Conservation (phyloP, 768 basidiomycete genomes). For the Cyathus striatus region DNA sequence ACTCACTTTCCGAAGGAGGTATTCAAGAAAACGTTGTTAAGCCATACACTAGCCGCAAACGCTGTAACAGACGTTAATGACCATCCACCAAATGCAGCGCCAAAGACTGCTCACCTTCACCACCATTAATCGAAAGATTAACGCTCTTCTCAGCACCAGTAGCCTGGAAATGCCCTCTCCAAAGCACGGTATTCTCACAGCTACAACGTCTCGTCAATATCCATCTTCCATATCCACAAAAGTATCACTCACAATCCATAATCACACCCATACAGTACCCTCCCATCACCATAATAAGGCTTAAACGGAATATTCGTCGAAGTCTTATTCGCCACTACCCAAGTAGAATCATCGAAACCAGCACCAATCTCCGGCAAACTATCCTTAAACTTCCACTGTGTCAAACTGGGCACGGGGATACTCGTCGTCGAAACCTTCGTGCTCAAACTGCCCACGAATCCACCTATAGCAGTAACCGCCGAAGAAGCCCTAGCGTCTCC, state of each 20-base stretch:
- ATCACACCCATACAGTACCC: conserved; percentile 81
- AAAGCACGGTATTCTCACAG: conserved; percentile 78
- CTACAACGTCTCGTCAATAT: conserved; percentile 27
- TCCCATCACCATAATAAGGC: conserved; percentile 69
- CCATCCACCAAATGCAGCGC: neutral
- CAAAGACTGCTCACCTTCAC: conserved; percentile 44
- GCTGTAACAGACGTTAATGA: conserved; percentile 29
- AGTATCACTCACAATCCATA: conserved; percentile 68
- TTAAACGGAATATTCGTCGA: conserved; percentile 68
- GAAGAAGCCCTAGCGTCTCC: conserved; percentile 23
- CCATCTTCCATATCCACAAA: neutral
- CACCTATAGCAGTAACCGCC: conserved; percentile 30
- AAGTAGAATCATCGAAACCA: conserved; percentile 56
- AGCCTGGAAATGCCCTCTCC: conserved; percentile 75
- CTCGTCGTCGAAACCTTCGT: conserved; percentile 19
- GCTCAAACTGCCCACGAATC: conserved; percentile 45
- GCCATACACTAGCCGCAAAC: conserved; percentile 80
- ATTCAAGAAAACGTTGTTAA: conserved; percentile 65
- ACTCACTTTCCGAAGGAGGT: conserved; percentile 74
- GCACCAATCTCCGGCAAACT: conserved; percentile 65
- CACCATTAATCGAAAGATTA: conserved; percentile 78
- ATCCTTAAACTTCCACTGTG: conserved; percentile 70
- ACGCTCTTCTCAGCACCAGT: conserved; percentile 57
- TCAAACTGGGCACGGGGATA: conserved; percentile 41
- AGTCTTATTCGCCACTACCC: conserved; percentile 67